Evolutionary conservation across 2,329 filamentous ascomycete species (phyloP).

Genomic region (Sarocladiaceae sp.): DNA sequence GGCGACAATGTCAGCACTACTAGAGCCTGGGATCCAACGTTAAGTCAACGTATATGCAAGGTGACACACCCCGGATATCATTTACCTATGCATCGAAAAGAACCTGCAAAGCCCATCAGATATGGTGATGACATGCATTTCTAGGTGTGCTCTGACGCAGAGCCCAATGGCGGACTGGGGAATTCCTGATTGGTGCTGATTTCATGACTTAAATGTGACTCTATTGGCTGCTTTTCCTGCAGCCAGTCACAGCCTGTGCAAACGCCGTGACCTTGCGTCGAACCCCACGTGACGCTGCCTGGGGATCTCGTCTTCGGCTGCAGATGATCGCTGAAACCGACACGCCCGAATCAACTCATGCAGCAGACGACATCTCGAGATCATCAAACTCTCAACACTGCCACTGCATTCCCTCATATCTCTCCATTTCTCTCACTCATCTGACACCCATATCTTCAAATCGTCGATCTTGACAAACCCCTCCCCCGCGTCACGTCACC

Average conservation of each 20-base stretch:
- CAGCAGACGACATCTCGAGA: not conserved
- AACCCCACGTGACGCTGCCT: conserved; percentile 3
- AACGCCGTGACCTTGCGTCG: not conserved
- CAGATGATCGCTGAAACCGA: conserved; percentile 1
- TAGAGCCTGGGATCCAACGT: too few species aligned
- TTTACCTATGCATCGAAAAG: too few species aligned
- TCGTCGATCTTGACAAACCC: not conserved
- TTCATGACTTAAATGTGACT: not conserved
- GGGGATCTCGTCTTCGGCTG: not conserved
- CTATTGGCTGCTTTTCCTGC: not conserved
- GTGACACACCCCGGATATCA: too few species aligned
- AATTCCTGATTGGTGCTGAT: not conserved
- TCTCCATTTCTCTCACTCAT: too few species aligned
- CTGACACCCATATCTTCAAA: too few species aligned
- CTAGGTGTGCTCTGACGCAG: too few species aligned
- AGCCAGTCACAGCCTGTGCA: not conserved
- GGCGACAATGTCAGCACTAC: too few species aligned
- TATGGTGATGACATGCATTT: too few species aligned
- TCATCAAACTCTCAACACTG: too few species aligned
- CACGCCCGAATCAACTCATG: not conserved
- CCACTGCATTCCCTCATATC: too few species aligned
- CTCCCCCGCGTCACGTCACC: conserved; percentile 9
- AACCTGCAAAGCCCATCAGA: too few species aligned
- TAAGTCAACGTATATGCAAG: too few species aligned
- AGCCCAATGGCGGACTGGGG: not conserved